Evolutionary conservation across 106 monocot species (phyloP).

Genomic region (Posidonia australis): DNA sequence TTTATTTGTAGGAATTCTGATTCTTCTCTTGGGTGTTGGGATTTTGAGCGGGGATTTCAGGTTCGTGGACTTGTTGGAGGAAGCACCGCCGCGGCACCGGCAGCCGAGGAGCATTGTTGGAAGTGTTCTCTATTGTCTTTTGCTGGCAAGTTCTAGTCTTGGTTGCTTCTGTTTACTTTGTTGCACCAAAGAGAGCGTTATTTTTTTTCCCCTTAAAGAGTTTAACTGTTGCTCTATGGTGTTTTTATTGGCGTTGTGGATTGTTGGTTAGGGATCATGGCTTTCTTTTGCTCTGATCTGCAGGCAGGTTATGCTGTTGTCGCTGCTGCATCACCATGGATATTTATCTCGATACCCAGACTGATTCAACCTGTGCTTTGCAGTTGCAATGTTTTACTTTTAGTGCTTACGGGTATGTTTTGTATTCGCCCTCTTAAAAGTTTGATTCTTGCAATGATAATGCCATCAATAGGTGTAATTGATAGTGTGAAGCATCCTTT

Average conservation of each 20-base stretch:
- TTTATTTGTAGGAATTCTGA: too few relatives aligned
- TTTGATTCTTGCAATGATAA: neutral
- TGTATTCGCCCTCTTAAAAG: neutral
- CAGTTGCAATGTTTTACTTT: constrained; percentile 72
- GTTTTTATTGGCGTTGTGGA: neutral
- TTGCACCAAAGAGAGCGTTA: neutral
- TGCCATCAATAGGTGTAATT: neutral
- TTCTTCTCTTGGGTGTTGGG: too few relatives aligned
- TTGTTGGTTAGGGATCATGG: neutral
- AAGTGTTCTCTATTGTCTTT: constrained; percentile 65
- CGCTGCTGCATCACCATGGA: constrained; percentile 86
- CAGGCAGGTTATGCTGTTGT: constrained; percentile 68
- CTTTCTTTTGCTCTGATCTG: neutral
- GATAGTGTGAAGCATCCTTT: too few relatives aligned
- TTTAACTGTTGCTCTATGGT: neutral
- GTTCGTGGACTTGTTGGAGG: constrained; percentile 73
- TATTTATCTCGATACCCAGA: constrained; percentile 49
- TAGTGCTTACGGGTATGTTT: constrained; percentile 68
- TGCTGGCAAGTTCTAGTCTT: constrained; percentile 51
- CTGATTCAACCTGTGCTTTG: constrained; percentile 64
- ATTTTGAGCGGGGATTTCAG: constrained; percentile 14
- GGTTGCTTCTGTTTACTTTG: constrained; percentile 4
- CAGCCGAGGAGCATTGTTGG: constrained; percentile 64
- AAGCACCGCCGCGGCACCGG: constrained; percentile 68
- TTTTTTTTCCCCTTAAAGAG: neutral